Base-by-base conservation (phyloP, 2,329 filamentous ascomycete species). In the Lachnellula occidentalis region DNA sequence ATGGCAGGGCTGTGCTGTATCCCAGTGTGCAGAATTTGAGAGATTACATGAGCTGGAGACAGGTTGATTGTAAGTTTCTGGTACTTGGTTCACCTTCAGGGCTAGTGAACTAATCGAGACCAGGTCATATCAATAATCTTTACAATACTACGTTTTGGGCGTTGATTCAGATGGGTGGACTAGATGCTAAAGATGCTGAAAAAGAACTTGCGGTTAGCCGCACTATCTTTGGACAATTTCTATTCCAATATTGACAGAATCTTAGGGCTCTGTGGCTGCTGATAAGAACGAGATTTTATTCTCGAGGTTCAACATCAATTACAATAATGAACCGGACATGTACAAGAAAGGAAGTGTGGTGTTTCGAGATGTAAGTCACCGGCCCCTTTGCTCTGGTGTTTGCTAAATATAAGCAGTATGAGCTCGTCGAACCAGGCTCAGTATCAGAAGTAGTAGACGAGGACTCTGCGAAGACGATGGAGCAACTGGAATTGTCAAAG, bases 101-200 rank as follows among this genome's bases (percentile, higher is more conserved):
- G 27, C 27, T 31, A 9, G 9, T 31, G 27, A 11, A 31, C 27
- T 31, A 65, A 36, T 34, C 15, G 24, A 39, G 12, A 36, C 11
- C 56, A 92, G 89, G 89, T 61, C 94, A 99, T 69, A 95, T 99
- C 65, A 99, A 99, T 71, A 99, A 99, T 67, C 80, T 99, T 4
- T 99, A 96, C 72, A 99, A 99, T 70, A 99, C 94, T 0, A 90
- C 90, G 0, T 97, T 97, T 70, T 99, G 94, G 94, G 78, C 86
- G 1, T 76, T 99, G 65, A 87, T 97, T 21, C 83, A 90, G 60
- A 76, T 83, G 47, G 92, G 89, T 2, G 88, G 86, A 0, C 80
- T 94, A 75, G 85, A 81, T 50, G 81, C 83, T 31, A 86, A 85
- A 49, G 87, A 90, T 55, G 94, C 94, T 0, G 92, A 97, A 69